These are phyloP conservation scores for Ephemerocybe angulata DNA, from an alignment of 768 basidiomycete genomes.

Conservation along the genomic window DNA sequence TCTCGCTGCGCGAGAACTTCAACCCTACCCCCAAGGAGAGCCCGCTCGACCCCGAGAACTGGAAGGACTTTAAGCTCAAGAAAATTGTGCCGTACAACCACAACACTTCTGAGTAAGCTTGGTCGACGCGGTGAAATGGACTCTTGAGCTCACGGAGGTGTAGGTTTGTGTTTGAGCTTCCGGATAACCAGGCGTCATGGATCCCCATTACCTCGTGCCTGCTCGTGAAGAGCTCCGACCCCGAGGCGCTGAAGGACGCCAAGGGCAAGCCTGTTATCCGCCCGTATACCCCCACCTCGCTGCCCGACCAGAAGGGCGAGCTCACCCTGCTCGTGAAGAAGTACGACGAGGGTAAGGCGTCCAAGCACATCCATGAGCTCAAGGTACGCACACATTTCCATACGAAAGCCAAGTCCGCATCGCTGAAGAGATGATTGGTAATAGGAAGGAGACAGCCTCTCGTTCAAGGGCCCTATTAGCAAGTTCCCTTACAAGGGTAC, in stretches of 20 bases:
- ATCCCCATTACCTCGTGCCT: constrained; percentile 79
- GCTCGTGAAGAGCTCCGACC: constrained; percentile 69
- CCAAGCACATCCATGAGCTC: constrained; percentile 76
- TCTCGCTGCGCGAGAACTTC: constrained; percentile 29
- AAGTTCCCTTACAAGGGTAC: constrained; percentile 86
- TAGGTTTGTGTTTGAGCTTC: constrained; percentile 79
- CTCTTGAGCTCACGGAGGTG: background rate
- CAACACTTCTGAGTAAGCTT: constrained; percentile 73
- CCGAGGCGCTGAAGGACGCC: constrained; percentile 57
- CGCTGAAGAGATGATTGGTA: background rate
- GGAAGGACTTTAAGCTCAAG: constrained; percentile 78
- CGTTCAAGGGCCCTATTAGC: constrained; percentile 86
- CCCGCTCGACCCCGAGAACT: constrained; percentile 71
- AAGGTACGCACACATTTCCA: constrained; percentile 41
- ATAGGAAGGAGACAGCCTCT: constrained; percentile 71
- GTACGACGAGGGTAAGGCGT: constrained; percentile 78
- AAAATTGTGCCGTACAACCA: constrained; percentile 87
- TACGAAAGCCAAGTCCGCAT: constrained; percentile 1
- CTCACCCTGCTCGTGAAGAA: constrained; percentile 82
- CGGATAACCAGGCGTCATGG: constrained; percentile 71
- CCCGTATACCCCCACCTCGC: constrained; percentile 91
- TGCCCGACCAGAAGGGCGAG: constrained; percentile 70
- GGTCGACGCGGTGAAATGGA: background rate
- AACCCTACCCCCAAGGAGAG: constrained; percentile 52
- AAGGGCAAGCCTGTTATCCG: constrained; percentile 88